phyloP scores from a whole-genome alignment of 2,329 filamentous ascomycete species.

The Grosmannia clavigera region DNA sequence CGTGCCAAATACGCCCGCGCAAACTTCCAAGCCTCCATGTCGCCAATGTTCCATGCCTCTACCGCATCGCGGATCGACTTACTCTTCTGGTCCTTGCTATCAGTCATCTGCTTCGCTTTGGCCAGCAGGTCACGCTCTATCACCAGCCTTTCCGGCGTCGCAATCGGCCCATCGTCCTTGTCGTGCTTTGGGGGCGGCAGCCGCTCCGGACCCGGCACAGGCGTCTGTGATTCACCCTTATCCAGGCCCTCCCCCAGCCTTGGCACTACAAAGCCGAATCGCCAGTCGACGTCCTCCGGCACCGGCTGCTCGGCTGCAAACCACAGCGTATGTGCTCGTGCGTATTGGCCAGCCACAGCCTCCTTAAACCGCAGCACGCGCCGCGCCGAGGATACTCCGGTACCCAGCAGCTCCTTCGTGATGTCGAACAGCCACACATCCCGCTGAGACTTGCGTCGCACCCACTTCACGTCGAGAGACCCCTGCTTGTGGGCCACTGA shows the following conservation, averaged over 20 bases:
- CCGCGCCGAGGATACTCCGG: slow-evolving; percentile 46
- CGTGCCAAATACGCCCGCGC: slow-evolving; percentile 55
- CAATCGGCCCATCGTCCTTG: slow-evolving; percentile 34
- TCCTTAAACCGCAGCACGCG: slow-evolving; percentile 71
- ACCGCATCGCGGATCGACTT: slow-evolving; percentile 38
- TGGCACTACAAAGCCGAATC: slow-evolving; percentile 76
- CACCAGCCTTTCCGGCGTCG: slow-evolving; percentile 37
- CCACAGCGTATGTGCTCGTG: slow-evolving; percentile 60
- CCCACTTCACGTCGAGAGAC: slow-evolving; percentile 48
- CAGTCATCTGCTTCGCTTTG: slow-evolving; percentile 29
- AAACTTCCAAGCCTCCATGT: slow-evolving; percentile 70
- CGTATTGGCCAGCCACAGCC: slow-evolving; percentile 57
- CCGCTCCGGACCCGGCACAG: slow-evolving; percentile 45
- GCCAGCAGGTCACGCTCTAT: slow-evolving; percentile 43
- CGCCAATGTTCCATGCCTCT: slow-evolving; percentile 58
- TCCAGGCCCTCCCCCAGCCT: slow-evolving; percentile 31
- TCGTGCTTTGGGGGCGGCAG: slow-evolving; percentile 37
- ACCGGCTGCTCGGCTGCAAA: slow-evolving; percentile 56
- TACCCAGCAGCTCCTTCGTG: slow-evolving; percentile 56
- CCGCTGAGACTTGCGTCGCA: slow-evolving; percentile 55
- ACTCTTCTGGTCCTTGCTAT: slow-evolving; percentile 29
- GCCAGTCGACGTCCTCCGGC: slow-evolving; percentile 70
- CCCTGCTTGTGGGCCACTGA: slow-evolving; percentile 52
- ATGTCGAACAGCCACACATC: slow-evolving; percentile 67
- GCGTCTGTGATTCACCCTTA: slow-evolving; percentile 42